Evolutionary conservation across 495 filamentous ascomycete genomes (phyloP).

Genomic region (Penicillium argentinense): DNA sequence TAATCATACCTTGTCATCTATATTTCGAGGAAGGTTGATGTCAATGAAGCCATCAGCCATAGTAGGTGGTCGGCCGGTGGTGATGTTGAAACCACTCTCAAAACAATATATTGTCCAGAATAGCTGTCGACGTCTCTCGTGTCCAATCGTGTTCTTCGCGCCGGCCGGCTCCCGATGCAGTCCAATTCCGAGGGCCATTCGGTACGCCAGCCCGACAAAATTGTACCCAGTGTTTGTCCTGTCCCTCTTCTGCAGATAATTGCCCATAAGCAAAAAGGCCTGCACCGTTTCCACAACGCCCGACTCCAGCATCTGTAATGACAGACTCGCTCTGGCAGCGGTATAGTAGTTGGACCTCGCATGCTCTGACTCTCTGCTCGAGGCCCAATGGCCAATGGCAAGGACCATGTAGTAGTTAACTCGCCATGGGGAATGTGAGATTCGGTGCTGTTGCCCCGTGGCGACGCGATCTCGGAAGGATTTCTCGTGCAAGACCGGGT

Average conservation of each 20-base stretch:
- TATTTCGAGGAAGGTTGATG: conserved; percentile 22
- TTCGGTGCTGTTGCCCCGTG: conserved; percentile 11
- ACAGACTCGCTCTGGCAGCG: conserved; percentile 25
- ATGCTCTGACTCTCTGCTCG: conserved; percentile 7
- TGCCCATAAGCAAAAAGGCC: conserved; percentile 25
- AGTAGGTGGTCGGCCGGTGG: conserved; percentile 23
- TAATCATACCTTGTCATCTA: conserved; percentile 20
- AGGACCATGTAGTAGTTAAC: conserved; percentile 23
- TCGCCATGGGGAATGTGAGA: conserved; percentile 17
- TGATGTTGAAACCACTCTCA: conserved; percentile 30
- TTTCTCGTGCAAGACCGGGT: conserved; percentile 23
- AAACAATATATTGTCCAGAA: conserved; percentile 30
- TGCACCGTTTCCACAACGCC: conserved; percentile 24
- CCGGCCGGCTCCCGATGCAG: conserved; percentile 38
- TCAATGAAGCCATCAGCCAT: conserved; percentile 25
- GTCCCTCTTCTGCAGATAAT: conserved; percentile 25
- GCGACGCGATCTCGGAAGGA: conserved; percentile 19
- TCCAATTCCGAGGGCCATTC: conserved; percentile 47
- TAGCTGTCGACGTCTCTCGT: conserved; percentile 17
- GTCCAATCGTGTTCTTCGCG: conserved; percentile 7
- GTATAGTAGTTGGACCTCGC: conserved; percentile 17
- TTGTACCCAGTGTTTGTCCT: conserved; percentile 27
- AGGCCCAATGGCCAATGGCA: conserved; percentile 25
- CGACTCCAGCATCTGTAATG: conserved; percentile 28
- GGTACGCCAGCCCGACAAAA: conserved; percentile 36